Conservation (phyloP, 164 flowering plant species). For the Warburgia ugandensis region DNA sequence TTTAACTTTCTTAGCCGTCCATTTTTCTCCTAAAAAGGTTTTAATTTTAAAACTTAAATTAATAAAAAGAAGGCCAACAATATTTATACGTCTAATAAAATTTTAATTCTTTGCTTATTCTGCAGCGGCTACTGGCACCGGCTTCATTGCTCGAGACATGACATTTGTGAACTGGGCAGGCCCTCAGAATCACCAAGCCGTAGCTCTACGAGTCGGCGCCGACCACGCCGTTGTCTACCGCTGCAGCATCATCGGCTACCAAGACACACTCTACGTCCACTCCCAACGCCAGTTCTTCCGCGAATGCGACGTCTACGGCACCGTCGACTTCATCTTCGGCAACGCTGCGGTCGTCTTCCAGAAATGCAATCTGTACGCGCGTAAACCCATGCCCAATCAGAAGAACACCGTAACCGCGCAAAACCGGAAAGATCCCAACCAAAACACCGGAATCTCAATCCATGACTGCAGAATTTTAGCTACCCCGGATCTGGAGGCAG, state of each 20-base stretch:
- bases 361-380: slow-evolving; percentile 54
- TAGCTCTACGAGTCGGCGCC: slow-evolving; percentile 77
- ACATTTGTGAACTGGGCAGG: slow-evolving; percentile 74
- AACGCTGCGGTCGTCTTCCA: slow-evolving; percentile 82
- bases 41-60: too few species aligned
- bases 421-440: slow-evolving; percentile 86
- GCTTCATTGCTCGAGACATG: slow-evolving; percentile 73
- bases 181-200: slow-evolving; percentile 76
- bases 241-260: slow-evolving; percentile 70
- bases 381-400: slow-evolving; percentile 60
- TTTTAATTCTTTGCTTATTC: neutral
- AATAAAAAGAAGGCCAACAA: too few species aligned
- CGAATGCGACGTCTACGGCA: slow-evolving; percentile 69
- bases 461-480: slow-evolving; percentile 66
- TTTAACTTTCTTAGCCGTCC: too few species aligned
- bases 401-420: slow-evolving; percentile 82
- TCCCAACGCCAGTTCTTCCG: slow-evolving; percentile 74
- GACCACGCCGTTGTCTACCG: slow-evolving; percentile 73
- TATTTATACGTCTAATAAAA: too few species aligned
- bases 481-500: slow-evolving; percentile 39
- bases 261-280: slow-evolving; percentile 78
- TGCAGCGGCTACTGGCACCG: slow-evolving; percentile 71
- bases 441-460: slow-evolving; percentile 90
- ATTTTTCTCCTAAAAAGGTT: too few species aligned
- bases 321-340: slow-evolving; percentile 88